phyloP scores from a whole-genome alignment of 805 yeast genomes.

The Cyberlindnera euphorbiiphila region DNA sequence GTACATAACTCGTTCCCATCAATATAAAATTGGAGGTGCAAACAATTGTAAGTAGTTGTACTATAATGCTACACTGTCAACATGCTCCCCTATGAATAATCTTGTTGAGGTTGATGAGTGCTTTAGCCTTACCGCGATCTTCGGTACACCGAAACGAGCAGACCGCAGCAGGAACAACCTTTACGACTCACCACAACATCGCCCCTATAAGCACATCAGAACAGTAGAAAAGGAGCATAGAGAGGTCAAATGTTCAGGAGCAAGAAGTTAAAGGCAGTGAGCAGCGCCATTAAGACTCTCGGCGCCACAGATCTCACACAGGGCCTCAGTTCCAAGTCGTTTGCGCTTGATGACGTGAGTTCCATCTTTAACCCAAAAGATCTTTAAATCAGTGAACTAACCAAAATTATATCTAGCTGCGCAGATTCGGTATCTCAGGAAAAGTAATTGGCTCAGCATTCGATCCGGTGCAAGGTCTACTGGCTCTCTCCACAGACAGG shows the following conservation, averaged over 20 bases:
- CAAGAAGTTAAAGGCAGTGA: constrained; percentile 29
- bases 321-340: constrained; percentile 30
- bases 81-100: too few relatives aligned
- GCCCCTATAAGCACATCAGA: too few relatives aligned
- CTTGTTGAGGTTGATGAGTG: too few relatives aligned
- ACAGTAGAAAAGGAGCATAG: too few relatives aligned
- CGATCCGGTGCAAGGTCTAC: constrained; percentile 84
- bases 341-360: constrained; percentile 31
- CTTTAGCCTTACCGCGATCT: too few relatives aligned
- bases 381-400: neutral
- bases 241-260: constrained; percentile 35
- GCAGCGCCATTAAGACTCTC: constrained; percentile 33
- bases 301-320: constrained; percentile 28
- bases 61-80: too few relatives aligned
- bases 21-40: too few relatives aligned
- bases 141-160: too few relatives aligned
- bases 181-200: neutral
- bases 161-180: too few relatives aligned
- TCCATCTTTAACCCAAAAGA: too few relatives aligned
- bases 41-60: too few relatives aligned
- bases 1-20: too few relatives aligned
- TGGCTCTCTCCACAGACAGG: constrained; percentile 72
- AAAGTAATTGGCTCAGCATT: constrained; percentile 63
- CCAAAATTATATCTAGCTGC: constrained; percentile 12
- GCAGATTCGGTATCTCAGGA: constrained; percentile 59